phyloP scores from a whole-genome alignment of 495 filamentous ascomycete species.

The Aspergillus ellipticus region DNA sequence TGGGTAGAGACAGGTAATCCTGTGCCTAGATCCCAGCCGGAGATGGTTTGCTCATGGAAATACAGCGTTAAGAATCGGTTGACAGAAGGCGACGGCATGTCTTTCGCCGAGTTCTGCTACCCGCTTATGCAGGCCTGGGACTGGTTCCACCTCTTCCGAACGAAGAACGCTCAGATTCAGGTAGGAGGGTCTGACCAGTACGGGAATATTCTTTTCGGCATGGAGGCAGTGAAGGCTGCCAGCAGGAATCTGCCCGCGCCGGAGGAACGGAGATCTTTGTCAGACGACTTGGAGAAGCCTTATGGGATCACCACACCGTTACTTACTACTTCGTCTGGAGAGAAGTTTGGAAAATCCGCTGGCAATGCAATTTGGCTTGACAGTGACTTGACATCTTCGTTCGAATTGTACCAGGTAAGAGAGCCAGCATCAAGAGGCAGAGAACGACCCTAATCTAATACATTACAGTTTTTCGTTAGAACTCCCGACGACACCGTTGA shows the following conservation, averaged over 20 bases:
- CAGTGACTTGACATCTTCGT: constrained; percentile 68
- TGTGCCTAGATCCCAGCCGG: neutral
- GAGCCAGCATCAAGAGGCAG: neutral
- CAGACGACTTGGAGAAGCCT: constrained; percentile 46
- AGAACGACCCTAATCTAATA: constrained; percentile 21
- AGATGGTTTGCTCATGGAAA: constrained; percentile 15
- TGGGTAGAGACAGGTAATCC: constrained; percentile 83
- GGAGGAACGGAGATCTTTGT: constrained; percentile 23
- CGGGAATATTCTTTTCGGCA: constrained; percentile 90
- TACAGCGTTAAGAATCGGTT: constrained; percentile 77
- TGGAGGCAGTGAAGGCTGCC: constrained; percentile 74
- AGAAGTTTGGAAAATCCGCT: constrained; percentile 93
- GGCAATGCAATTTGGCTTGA: constrained; percentile 96
- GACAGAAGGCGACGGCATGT: constrained; percentile 80
- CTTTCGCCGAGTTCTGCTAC: constrained; percentile 89
- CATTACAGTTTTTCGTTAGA: constrained; percentile 72
- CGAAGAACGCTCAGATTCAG: constrained; percentile 67
- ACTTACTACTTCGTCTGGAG: constrained; percentile 76
- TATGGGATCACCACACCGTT: constrained; percentile 88
- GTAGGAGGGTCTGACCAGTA: constrained; percentile 95
- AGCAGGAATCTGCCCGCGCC: constrained; percentile 46
- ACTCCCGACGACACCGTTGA: constrained; percentile 75
- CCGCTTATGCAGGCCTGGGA: constrained; percentile 96
- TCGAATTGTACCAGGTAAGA: constrained; percentile 76
- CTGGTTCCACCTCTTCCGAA: constrained; percentile 83